phyloP scores from a whole-genome alignment of 2,329 filamentous ascomycete genomes.

The Pseudogymnoascus destructans region DNA sequence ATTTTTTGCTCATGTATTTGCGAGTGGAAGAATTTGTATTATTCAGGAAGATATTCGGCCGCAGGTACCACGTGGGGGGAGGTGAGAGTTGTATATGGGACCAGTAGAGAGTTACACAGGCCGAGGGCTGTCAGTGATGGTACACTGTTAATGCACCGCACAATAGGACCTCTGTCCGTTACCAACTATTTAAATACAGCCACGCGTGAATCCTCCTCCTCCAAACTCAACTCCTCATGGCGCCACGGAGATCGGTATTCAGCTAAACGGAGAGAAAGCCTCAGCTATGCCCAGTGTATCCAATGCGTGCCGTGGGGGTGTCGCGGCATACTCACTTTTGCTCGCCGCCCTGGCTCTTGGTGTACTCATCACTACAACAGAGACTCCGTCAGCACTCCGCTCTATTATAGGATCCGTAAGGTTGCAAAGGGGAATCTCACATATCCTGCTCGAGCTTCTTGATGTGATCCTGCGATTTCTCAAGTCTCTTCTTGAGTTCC shows the following conservation, averaged over 20 bases:
- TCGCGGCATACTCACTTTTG: constrained; percentile 24
- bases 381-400: background rate
- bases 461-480: constrained; percentile 69
- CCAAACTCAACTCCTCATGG: background rate
- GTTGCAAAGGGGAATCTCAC: constrained; percentile 36
- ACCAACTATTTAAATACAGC: background rate
- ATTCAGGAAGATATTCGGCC: background rate
- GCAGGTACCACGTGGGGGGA: background rate
- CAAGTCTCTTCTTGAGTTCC: constrained; percentile 59
- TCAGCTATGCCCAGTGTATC: background rate
- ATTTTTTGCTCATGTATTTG: background rate
- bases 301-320: background rate
- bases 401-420: background rate
- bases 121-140: background rate
- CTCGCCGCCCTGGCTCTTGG: constrained; percentile 44
- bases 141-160: constrained; percentile 1
- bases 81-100: background rate
- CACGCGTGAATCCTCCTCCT: background rate
- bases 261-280: constrained; percentile 1
- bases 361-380: constrained; percentile 47
- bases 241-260: background rate
- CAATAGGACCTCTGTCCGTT: background rate
- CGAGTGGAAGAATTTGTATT: constrained; percentile 3
- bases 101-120: constrained; percentile 2
- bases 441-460: constrained; percentile 78